Percentiles rank a stretch among this genome's conserved stretches.
phyloP scores from a whole-genome alignment of 2,329 filamentous ascomycete genomes.

The Nigrospora sphaerica region DNA sequence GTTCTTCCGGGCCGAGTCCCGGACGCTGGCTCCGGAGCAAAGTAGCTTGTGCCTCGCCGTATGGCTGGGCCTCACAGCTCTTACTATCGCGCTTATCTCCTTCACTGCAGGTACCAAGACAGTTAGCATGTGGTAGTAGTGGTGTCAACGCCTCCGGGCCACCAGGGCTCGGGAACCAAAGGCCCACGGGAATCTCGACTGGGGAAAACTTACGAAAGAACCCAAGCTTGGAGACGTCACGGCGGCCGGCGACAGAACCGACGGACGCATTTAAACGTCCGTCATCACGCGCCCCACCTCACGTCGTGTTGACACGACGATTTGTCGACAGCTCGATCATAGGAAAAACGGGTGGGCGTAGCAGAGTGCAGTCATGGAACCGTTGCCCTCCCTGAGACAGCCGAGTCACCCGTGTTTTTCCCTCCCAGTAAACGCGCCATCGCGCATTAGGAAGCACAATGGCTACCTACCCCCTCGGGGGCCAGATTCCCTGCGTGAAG shows the following conservation, averaged over 20 bases:
- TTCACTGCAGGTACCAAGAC: constrained; percentile 9
- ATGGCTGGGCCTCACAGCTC: constrained; percentile 21
- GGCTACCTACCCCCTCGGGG: neutral
- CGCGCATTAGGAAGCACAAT: neutral
- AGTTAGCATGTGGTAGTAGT: no score
- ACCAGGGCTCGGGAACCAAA: no score
- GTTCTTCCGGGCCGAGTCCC: constrained; percentile 47
- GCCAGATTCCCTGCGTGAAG: no score
- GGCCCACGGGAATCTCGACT: no score
- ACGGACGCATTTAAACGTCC: neutral
- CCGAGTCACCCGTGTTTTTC: neutral
- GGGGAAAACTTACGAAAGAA: constrained; percentile 35
- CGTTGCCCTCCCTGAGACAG: neutral
- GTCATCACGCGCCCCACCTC: neutral
- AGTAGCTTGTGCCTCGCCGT: constrained; percentile 33
- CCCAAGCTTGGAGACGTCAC: constrained; percentile 26
- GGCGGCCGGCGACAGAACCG: neutral
- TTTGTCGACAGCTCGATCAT: constrained; percentile 5
- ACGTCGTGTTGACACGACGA: neutral
- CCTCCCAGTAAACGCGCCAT: neutral
- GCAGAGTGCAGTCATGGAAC: neutral
- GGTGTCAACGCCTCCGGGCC: no score
- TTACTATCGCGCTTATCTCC: constrained; percentile 54
- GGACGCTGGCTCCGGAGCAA: constrained; percentile 52
- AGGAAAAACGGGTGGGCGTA: neutral